A percentile compares a stretch with the other conserved stretches of the same genome.
Evolutionary conservation across 495 filamentous ascomycete species (phyloP).

Genomic region (Cetradonia linearis): DNA sequence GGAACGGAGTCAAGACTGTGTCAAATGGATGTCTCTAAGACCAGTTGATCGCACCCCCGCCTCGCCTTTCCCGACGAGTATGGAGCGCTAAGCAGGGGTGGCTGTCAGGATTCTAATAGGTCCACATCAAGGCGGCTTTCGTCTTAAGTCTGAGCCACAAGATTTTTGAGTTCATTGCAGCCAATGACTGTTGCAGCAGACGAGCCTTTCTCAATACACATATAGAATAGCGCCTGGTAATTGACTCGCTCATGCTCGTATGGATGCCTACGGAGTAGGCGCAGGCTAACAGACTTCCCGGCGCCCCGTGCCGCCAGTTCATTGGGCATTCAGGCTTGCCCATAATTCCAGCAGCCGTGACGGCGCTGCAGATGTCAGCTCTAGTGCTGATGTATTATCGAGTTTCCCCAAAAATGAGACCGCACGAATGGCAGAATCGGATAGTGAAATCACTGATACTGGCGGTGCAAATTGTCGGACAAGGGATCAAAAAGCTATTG

Average conservation of each 20-base stretch:
- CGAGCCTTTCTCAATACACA: no score
- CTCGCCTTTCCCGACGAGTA: background rate
- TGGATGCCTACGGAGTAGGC: no score
- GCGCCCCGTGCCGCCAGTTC: background rate
- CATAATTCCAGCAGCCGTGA: no score
- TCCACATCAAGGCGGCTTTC: background rate
- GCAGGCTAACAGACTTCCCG: background rate
- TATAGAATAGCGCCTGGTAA: no score
- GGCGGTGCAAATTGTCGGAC: no score
- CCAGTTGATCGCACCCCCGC: background rate
- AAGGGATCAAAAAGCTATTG: no score
- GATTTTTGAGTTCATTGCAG: background rate
- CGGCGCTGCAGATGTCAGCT: no score
- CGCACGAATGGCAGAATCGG: no score
- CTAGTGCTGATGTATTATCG: background rate
- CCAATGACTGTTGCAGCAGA: no score
- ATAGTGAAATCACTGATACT: no score
- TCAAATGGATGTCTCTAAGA: background rate
- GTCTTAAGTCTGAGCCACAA: background rate
- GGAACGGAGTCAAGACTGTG: background rate
- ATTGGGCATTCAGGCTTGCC: background rate
- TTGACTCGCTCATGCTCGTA: no score
- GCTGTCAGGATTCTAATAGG: background rate
- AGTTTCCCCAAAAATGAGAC: no score
- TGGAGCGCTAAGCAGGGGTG: background rate